Base-by-base conservation (phyloP, 2,329 filamentous ascomycete genomes). In the Biscogniauxia sp. region DNA sequence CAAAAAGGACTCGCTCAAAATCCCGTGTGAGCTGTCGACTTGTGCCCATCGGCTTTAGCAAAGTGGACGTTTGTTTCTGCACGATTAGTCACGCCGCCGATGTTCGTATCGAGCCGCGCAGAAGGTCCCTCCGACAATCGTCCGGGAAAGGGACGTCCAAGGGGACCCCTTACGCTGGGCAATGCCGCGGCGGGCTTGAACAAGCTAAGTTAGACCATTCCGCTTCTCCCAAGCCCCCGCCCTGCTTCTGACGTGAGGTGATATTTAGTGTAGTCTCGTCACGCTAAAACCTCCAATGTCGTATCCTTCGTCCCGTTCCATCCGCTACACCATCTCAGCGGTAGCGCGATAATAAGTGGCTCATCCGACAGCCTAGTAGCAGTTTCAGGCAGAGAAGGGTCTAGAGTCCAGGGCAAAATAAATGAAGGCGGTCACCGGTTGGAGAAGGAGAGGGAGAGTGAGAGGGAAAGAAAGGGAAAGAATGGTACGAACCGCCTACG, bases 281-380 rank as follows among this genome's bases (percentile, higher is more conserved):
- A 57, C 55, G 51, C 23, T 37, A 54, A 54, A 66, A 53, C 61
- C 56, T 64, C 6, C 57, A 66, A 61, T 62, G 64, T 66, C 63
- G 64, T 66, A 65, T 66, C 56, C 50, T 59, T 63, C 37, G 28
- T 61, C 56, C 58, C 59, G 57, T 64, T 50, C 62, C 59, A 61
- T 63, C 55, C 62, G 52, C 57, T 61, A 59, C 58, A 61, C 54
- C 37, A 51, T 37, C 51, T 17, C 15, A 45, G 60, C 62, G 54
- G 62, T 62, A 60, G 56, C 61, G 62, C 64, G 61, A 61, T 60
- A 55, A 58, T 50, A 58, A 55, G 61, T 58, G 50, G 59, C 37
- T 45, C 37, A 45, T 45, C 37, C 37, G 37, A 32, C 7, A 45
- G 37, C 37, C 37, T 45, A 45, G 37, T n/a, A 45, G 17, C 37